Evolutionary conservation across 2,329 filamentous ascomycete species (phyloP), one percentile per base, ranked within the genome.

Genomic region (Pseudocercospora macadamiae): DNA sequence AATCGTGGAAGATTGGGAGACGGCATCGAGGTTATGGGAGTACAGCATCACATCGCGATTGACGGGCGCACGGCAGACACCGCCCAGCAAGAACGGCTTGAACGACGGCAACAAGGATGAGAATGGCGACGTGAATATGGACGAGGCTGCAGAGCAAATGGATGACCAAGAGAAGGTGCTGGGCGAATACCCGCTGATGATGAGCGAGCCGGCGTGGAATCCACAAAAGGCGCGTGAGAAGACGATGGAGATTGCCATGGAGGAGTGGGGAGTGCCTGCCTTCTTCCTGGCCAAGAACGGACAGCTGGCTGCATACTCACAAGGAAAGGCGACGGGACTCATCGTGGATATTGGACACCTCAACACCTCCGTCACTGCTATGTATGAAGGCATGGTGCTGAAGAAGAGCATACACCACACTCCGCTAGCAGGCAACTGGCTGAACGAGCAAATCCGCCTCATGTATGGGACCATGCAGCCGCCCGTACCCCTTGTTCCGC

Each of bases 161-260:
- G 83, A 83, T 60, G 82, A 83, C 57, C 63, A 69, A 57, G 82
- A 96, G 74, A 95, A 92, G 76, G 86, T 90, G 6, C 81, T 99
- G 62, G 86, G 89, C 51, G 95, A 97, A 75, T 95, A 90, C 75
- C 96, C 95, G 6, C 79, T 99, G 61, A 82, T 99, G 59, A 89
- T 99, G 85, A 96, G 91, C 0, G 95, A 99, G 77, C 90, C 93
- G 12, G 89, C 91, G 9, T 97, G 93, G 93, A 97, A 96, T 76
- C 83, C 87, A 23, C 77, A 85, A 42, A 97, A 97, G 79, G 86
- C 89, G 60, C 84, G 96, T 60, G 95, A 99, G 79, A 96, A 95
- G 83, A 88, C 89, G 37, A 93, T 97, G 70, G 95, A 99, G 79
- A 87, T 97, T 63, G 92, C 91, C 60, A 97, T 99, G 88, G 95